These are phyloP conservation scores for Epichloe elymi DNA, from an alignment of 2,329 filamentous ascomycete species.

Conservation along the genomic window DNA sequence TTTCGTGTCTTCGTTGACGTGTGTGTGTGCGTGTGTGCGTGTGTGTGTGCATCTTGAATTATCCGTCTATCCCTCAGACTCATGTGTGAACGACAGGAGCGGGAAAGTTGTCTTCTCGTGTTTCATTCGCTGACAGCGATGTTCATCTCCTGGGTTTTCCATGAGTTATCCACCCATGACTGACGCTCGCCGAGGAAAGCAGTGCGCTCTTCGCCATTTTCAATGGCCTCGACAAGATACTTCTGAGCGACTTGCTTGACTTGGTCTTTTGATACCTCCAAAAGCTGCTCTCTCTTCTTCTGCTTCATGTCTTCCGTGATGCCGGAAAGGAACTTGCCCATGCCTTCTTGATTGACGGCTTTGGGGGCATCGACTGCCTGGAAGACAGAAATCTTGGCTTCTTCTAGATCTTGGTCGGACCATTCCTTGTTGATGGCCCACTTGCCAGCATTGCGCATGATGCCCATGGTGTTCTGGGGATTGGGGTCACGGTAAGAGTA, in stretches of 20 bases:
- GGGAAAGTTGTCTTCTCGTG: background rate
- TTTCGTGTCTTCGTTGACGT: background rate
- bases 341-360: slow-evolving; percentile 77
- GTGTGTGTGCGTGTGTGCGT: background rate
- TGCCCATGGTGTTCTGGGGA: slow-evolving; percentile 71
- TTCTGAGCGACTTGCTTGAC: slow-evolving; percentile 70
- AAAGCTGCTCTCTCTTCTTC: slow-evolving; percentile 63
- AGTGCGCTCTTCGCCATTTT: slow-evolving; percentile 45
- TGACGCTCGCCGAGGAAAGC: slow-evolving; percentile 76
- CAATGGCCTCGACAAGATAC: slow-evolving; percentile 59
- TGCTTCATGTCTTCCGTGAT: slow-evolving; percentile 86
- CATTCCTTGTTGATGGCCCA: slow-evolving; percentile 76
- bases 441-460: slow-evolving; percentile 69
- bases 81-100: background rate
- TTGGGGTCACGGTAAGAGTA: slow-evolving; percentile 97
- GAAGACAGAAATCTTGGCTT: slow-evolving; percentile 92
- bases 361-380: slow-evolving; percentile 81
- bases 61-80: background rate
- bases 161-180: slow-evolving; percentile 60
- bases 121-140: slow-evolving; percentile 17
- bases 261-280: slow-evolving; percentile 73
- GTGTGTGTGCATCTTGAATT: background rate
- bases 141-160: slow-evolving; percentile 68
- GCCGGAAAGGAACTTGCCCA: slow-evolving; percentile 72
- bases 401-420: slow-evolving; percentile 77